These are phyloP conservation scores for Casaregolazyma lundiana DNA, from an alignment of 1,139 yeast species.

Conservation along the genomic window DNA sequence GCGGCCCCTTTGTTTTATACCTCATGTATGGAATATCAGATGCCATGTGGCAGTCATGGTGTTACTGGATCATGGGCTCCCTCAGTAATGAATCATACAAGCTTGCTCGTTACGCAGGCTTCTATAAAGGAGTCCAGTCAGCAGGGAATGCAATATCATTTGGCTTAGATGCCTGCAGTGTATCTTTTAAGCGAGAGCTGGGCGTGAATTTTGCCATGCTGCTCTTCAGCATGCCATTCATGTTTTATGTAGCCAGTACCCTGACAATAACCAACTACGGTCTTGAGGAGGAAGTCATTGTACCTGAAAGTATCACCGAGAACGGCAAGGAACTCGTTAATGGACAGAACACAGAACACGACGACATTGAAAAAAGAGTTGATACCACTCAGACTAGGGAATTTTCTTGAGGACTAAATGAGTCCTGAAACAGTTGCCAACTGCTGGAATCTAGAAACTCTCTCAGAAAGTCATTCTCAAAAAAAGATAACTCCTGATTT, in stretches of 20 bases:
- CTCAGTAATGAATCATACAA: slow-evolving; percentile 18
- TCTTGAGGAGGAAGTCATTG: slow-evolving; percentile 17
- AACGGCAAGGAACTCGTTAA: neutral
- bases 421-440: no score
- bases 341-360: slow-evolving; percentile 1
- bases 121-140: slow-evolving; percentile 20
- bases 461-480: no score
- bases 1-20: slow-evolving; percentile 19
- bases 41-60: slow-evolving; percentile 23
- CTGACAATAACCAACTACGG: slow-evolving; percentile 19
- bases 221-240: slow-evolving; percentile 17
- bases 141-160: slow-evolving; percentile 21
- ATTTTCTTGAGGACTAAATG: no score
- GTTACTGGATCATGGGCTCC: slow-evolving; percentile 22
- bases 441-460: no score
- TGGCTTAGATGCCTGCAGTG: slow-evolving; percentile 20
- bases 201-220: slow-evolving; percentile 19
- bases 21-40: slow-evolving; percentile 20
- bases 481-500: no score
- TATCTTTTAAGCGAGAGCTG: slow-evolving; percentile 20
- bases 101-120: slow-evolving; percentile 20
- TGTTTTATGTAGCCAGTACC: slow-evolving; percentile 17
- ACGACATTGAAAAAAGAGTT: no score
- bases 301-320: slow-evolving; percentile 9
- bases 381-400: no score